Conservation (phyloP, 495 filamentous ascomycete genomes). For the Trypethelium eluteriae region DNA sequence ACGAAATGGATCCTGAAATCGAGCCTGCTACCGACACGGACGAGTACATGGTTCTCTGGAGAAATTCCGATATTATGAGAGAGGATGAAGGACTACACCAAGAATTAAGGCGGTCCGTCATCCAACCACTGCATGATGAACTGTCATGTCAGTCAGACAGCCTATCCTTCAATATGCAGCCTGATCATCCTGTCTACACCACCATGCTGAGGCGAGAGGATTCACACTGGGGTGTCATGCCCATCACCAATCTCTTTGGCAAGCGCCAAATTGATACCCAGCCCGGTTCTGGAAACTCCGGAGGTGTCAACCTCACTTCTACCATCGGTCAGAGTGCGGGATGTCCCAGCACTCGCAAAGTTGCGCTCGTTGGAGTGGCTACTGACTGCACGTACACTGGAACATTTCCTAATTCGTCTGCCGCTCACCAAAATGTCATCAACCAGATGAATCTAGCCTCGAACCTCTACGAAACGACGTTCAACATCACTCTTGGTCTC, state of each 20-base stretch:
- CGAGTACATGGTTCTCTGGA: constrained; percentile 84
- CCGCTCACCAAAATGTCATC: constrained; percentile 62
- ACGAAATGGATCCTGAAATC: constrained; percentile 63
- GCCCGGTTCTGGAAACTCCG: constrained; percentile 63
- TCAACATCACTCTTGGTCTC: constrained; percentile 89
- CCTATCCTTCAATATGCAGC: constrained; percentile 62
- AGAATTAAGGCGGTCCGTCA: constrained; percentile 42
- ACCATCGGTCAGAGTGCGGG: constrained; percentile 77
- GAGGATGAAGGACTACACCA: constrained; percentile 33
- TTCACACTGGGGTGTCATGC: constrained; percentile 46
- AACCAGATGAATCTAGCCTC: constrained; percentile 80
- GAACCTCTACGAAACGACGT: constrained; percentile 73
- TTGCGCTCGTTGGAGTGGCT: constrained; percentile 85
- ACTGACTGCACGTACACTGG: constrained; percentile 83
- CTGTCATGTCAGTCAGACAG: constrained; percentile 55
- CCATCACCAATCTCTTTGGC: constrained; percentile 51
- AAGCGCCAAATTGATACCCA: constrained; percentile 48
- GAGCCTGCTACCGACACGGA: constrained; percentile 42
- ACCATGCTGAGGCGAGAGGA: constrained; percentile 37
- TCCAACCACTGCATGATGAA: constrained; percentile 16
- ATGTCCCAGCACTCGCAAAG: constrained; percentile 79
- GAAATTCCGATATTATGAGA: constrained; percentile 72
- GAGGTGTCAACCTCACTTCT: constrained; percentile 68
- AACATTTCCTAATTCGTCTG: constrained; percentile 52
- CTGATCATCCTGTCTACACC: constrained; percentile 57